These are phyloP conservation scores for Umbelopsis isabellina DNA, from an alignment of 192 early-diverging fungal genomes.

Conservation along the genomic window DNA sequence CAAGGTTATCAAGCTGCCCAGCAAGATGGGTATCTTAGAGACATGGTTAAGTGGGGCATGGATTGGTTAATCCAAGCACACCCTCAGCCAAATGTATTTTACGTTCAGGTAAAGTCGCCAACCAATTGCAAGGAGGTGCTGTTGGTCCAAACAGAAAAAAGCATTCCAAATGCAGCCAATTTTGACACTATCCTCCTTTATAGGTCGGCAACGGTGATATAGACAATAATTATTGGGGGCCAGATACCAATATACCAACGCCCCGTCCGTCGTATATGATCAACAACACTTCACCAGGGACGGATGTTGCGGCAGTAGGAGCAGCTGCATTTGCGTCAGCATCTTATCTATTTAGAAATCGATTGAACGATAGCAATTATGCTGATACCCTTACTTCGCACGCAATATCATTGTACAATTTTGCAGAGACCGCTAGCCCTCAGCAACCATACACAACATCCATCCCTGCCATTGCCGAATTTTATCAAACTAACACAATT, in stretches of 20 bases:
- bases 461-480: constrained; percentile 39
- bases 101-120: constrained; percentile 45
- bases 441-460: constrained; percentile 45
- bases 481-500: constrained; percentile 48
- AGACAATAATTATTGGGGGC: constrained; percentile 65
- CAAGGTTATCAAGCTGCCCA: constrained; percentile 55
- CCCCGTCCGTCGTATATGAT: constrained; percentile 57
- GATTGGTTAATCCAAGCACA: constrained; percentile 66
- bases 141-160: no score
- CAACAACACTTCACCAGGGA: constrained; percentile 50
- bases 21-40: constrained; percentile 46
- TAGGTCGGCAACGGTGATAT: constrained; percentile 47
- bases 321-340: constrained; percentile 61
- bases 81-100: constrained; percentile 52
- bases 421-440: constrained; percentile 55
- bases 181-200: background rate
- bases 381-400: constrained; percentile 43
- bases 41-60: constrained; percentile 61
- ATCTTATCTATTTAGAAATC: constrained; percentile 53
- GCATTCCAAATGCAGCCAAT: no score
- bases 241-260: constrained; percentile 45
- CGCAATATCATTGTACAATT: constrained; percentile 46
- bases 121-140: no score
- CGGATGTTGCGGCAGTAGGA: constrained; percentile 56
- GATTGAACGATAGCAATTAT: constrained; percentile 52